A percentile compares a stretch with the other conserved stretches of the same genome.
phyloP scores from a whole-genome alignment of 352 stramenopile species.

The Blastocystis sp. region DNA sequence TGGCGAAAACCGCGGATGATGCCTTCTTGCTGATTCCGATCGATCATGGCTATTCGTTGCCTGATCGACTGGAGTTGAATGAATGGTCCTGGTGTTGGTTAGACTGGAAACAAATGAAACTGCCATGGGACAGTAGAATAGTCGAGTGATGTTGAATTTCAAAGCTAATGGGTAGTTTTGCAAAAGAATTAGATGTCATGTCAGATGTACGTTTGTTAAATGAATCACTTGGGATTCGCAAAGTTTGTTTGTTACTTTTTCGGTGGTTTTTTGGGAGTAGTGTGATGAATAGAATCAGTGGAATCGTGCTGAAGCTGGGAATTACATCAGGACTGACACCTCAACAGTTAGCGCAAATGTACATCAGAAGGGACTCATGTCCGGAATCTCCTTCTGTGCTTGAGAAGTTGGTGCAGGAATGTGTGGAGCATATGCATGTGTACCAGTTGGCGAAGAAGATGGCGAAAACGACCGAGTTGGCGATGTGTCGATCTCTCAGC shows the following conservation, averaged over 20 bases:
- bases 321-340: not conserved
- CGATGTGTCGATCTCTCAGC: not conserved
- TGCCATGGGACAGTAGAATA: slow-evolving; percentile 71
- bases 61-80: slow-evolving; percentile 86
- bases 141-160: slow-evolving; percentile 67
- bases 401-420: slow-evolving; percentile 35
- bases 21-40: slow-evolving; percentile 93
- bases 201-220: slow-evolving; percentile 68
- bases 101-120: slow-evolving; percentile 85
- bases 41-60: slow-evolving; percentile 94
- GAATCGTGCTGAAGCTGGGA: slow-evolving; percentile 1
- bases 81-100: slow-evolving; percentile 98
- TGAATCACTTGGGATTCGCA: slow-evolving; percentile 69
- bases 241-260: slow-evolving; percentile 71
- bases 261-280: not conserved
- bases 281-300: not conserved
- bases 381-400: not conserved
- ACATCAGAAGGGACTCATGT: not conserved
- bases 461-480: not conserved
- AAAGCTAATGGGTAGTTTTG: slow-evolving; percentile 18
- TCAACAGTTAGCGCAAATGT: not conserved
- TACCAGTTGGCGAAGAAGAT: not conserved
- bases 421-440: not conserved
- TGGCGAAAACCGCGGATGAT: slow-evolving; percentile 59
- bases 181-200: slow-evolving; percentile 69